Conservation (phyloP, 768 basidiomycete genomes). For the Lentinula lateritia region DNA sequence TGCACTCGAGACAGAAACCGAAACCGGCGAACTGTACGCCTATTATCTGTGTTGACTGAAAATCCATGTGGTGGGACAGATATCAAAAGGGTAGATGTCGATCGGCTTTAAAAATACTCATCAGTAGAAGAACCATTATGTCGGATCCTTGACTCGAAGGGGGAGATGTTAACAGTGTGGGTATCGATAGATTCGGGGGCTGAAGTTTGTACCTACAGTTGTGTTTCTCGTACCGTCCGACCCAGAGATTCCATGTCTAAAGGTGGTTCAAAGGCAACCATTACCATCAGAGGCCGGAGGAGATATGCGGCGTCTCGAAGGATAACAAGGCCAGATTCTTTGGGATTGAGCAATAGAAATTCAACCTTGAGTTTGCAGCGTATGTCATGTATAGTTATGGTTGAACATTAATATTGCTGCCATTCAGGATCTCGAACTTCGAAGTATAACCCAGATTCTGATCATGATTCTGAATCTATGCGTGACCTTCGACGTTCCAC, state of each 20-base stretch:
- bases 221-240: background rate
- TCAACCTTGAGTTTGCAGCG: background rate
- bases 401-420: background rate
- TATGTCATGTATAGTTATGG: background rate
- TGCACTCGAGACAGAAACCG: background rate
- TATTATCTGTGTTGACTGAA: background rate
- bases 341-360: background rate
- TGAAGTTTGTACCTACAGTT: background rate
- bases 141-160: background rate
- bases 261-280: background rate
- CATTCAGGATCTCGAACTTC: too few species aligned
- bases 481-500: background rate
- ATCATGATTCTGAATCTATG: background rate
- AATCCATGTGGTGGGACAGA: background rate
- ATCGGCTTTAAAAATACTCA: slow-evolving; percentile 2
- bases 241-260: background rate
- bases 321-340: background rate
- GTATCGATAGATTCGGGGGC: background rate
- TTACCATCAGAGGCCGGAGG: background rate
- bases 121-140: background rate
- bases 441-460: too few species aligned
- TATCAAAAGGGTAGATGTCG: background rate
- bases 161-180: background rate
- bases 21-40: background rate
- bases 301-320: slow-evolving; percentile 2